phyloP scores from a whole-genome alignment of 345 rosid species.

The Camelina hispida region DNA sequence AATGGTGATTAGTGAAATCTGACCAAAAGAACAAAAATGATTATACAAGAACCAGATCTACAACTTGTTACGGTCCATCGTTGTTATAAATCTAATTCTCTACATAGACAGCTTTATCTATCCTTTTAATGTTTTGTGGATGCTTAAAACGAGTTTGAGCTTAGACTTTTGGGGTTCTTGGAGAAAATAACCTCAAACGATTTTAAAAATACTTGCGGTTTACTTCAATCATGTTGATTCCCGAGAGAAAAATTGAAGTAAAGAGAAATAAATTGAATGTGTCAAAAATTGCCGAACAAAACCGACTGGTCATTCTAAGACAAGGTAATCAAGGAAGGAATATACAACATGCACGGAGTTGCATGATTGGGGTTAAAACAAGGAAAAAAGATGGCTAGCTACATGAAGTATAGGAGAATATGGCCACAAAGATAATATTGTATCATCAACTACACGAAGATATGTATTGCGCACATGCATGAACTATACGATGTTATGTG shows the following conservation, averaged over 20 bases:
- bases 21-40: background rate
- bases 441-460: too few species aligned
- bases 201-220: background rate
- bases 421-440: too few species aligned
- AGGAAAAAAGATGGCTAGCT: too few species aligned
- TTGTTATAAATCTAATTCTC: background rate
- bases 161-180: background rate
- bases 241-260: background rate
- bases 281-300: background rate
- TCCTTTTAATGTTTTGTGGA: background rate
- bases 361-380: too few species aligned
- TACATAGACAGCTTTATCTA: background rate
- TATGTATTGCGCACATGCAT: too few species aligned
- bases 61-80: background rate
- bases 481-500: too few species aligned
- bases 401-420: too few species aligned
- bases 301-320: background rate
- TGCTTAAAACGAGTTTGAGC: background rate
- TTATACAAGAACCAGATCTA: background rate
- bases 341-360: background rate
- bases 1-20: background rate
- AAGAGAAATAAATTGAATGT: too few species aligned
- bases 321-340: background rate
- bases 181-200: background rate
- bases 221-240: background rate